Evolutionary conservation across 306 rosid species (phyloP).

Genomic region (Pyrus bretschneideri): DNA sequence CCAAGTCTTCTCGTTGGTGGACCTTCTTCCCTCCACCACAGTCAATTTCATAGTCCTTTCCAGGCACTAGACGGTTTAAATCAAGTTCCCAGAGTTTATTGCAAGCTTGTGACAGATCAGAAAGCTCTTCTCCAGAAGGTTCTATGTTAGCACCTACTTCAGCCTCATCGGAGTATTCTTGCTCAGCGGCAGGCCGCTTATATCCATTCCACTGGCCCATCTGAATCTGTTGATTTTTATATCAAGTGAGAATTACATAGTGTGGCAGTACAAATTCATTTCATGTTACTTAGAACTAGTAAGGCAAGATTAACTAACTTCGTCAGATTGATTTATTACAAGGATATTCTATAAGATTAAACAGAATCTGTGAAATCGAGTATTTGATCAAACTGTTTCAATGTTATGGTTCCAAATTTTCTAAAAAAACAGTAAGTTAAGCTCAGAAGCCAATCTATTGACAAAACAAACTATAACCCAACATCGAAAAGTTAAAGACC

Average conservation of each 20-base stretch:
- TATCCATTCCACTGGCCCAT: constrained; percentile 64
- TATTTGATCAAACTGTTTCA: not conserved
- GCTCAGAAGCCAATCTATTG: not conserved
- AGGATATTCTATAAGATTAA: no score
- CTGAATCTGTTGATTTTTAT: constrained; percentile 43
- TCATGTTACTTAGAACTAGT: not conserved
- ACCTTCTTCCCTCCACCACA: constrained; percentile 91
- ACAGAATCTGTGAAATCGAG: no score
- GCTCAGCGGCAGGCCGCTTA: constrained; percentile 61
- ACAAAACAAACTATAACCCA: not conserved
- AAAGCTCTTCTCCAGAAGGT: constrained; percentile 72
- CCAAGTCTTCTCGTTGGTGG: constrained; percentile 61
- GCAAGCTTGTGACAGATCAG: constrained; percentile 71
- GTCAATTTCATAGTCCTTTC: constrained; percentile 86
- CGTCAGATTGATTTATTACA: not conserved
- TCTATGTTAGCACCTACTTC: constrained; percentile 36
- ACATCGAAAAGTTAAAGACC: not conserved
- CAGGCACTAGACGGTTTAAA: constrained; percentile 63
- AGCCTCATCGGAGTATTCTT: constrained; percentile 68
- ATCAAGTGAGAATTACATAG: constrained; percentile 4
- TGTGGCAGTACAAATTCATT: not conserved
- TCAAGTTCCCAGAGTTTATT: constrained; percentile 84
- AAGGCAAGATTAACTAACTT: not conserved
- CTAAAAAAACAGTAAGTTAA: not conserved
- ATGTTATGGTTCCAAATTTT: not conserved